These are phyloP conservation scores for Kuraishia piskuri DNA, from an alignment of 805 yeast species.

Conservation along the genomic window DNA sequence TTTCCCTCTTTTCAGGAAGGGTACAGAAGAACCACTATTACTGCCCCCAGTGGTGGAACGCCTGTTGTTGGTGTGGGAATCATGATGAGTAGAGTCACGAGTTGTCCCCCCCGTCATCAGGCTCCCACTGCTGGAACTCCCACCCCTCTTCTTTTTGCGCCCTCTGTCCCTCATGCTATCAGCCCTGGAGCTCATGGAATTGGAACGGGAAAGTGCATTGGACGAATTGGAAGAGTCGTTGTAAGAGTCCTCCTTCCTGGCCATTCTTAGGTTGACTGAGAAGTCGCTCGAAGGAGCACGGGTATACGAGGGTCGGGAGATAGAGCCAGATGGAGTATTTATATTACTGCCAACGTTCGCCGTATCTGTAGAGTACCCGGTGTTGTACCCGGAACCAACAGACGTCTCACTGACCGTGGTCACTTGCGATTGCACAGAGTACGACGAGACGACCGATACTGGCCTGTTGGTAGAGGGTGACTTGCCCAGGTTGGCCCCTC, in stretches of 20 bases:
- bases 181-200: constrained; percentile 20
- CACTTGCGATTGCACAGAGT: constrained; percentile 33
- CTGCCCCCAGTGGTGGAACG: background rate
- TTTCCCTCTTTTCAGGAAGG: constrained; percentile 3
- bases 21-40: background rate
- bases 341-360: background rate
- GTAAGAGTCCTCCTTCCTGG: constrained; percentile 5
- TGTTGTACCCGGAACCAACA: constrained; percentile 28
- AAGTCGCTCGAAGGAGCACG: constrained; percentile 24
- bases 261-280: constrained; percentile 15
- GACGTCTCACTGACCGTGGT: constrained; percentile 46
- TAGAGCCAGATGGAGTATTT: constrained; percentile 1
- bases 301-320: constrained; percentile 14
- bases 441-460: constrained; percentile 41
- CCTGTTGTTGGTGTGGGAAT: background rate
- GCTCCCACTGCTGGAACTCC: background rate
- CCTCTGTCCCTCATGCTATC: constrained; percentile 5
- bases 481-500: background rate
- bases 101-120: background rate
- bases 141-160: background rate
- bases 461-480: constrained; percentile 25
- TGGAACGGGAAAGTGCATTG: constrained; percentile 23
- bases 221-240: constrained; percentile 26
- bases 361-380: constrained; percentile 26
- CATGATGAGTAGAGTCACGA: background rate